Percentiles rank a stretch among this genome's conserved stretches.
These are phyloP conservation scores for Marsdenia floribunda DNA, from an alignment of 257 asterid genomes.

Conservation along the genomic window DNA sequence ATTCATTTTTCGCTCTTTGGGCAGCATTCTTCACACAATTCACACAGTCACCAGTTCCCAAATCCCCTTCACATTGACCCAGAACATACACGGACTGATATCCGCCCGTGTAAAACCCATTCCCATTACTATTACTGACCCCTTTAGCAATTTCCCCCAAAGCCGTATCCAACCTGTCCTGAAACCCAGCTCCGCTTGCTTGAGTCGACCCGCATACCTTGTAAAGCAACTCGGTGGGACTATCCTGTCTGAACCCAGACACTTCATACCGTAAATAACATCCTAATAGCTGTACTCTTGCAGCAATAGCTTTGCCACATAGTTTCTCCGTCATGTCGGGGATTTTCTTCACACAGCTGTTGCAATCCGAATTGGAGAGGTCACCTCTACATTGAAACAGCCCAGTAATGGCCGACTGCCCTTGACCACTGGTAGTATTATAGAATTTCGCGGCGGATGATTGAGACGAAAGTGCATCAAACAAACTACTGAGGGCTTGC, in stretches of 20 bases:
- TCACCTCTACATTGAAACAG: conserved; percentile 82
- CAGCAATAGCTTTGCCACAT: conserved; percentile 59
- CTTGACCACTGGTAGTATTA: conserved; percentile 46
- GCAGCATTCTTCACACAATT: conserved; percentile 62
- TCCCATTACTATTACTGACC: conserved; percentile 26
- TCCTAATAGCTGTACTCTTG: conserved; percentile 57
- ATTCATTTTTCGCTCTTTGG: conserved; percentile 46
- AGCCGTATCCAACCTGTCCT: conserved; percentile 49
- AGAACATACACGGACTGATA: conserved; percentile 58
- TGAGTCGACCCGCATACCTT: conserved; percentile 62
- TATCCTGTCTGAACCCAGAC: conserved; percentile 44
- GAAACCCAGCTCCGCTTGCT: conserved; percentile 62
- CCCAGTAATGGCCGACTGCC: conserved; percentile 47
- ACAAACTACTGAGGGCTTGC: conserved; percentile 39
- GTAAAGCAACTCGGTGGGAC: conserved; percentile 50
- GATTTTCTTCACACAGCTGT: conserved; percentile 38
- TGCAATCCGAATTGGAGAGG: conserved; percentile 49
- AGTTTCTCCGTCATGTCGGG: conserved; percentile 33
- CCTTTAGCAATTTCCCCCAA: conserved; percentile 58
- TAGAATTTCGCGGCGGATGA: conserved; percentile 58
- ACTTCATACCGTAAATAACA: conserved; percentile 61
- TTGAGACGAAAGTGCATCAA: conserved; percentile 40
- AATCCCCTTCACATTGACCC: conserved; percentile 94
- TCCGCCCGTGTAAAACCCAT: conserved; percentile 64
- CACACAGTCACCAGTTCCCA: conserved; percentile 58